Evolutionary conservation across 768 basidiomycete species (phyloP).

Genomic region (Suillus cothurnatus): DNA sequence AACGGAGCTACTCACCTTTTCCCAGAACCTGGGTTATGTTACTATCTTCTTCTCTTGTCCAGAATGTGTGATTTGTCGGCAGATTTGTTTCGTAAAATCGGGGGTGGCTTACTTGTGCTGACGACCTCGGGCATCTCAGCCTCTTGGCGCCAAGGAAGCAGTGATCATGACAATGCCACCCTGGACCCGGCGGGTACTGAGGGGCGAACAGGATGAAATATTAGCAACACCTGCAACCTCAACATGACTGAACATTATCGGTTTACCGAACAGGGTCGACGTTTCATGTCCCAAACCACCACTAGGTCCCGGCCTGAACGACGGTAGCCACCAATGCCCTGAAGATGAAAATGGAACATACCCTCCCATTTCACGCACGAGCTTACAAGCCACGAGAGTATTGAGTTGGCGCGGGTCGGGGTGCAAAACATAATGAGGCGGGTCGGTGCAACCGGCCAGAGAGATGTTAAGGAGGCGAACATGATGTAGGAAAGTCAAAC

Average conservation of each 20-base stretch:
- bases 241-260: not conserved
- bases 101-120: not conserved
- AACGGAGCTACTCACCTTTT: not conserved
- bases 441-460: not conserved
- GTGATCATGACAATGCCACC: not conserved
- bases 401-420: not conserved
- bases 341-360: not conserved
- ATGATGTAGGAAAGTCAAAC: not conserved
- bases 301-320: not conserved
- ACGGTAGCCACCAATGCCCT: not conserved
- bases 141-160: not conserved
- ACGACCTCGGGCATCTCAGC: not conserved
- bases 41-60: not conserved
- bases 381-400: not conserved
- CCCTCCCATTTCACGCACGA: not conserved
- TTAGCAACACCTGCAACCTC: not conserved
- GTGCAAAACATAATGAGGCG: not conserved
- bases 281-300: not conserved
- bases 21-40: not conserved
- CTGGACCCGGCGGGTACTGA: not conserved
- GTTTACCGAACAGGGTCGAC: not conserved
- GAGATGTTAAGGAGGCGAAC: not conserved
- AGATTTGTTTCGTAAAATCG: not conserved
- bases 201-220: not conserved
- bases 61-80: not conserved